Evolutionary conservation across 805 yeast genomes (phyloP).

Genomic region (Yarrowia sp.): DNA sequence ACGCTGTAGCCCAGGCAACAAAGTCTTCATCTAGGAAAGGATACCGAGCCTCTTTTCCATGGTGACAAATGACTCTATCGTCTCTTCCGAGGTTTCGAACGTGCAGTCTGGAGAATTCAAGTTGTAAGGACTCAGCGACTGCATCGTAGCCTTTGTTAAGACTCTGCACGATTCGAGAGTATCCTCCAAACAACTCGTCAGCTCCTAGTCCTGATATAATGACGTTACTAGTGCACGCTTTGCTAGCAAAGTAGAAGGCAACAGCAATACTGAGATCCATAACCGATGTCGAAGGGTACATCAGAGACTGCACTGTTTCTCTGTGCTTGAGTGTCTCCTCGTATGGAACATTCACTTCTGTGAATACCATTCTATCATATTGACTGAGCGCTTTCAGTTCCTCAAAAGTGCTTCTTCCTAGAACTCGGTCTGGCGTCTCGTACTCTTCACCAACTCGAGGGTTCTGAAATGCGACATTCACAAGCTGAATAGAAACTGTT

Average conservation of each 20-base stretch:
- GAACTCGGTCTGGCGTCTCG: slow-evolving; percentile 84
- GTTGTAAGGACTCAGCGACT: slow-evolving; percentile 64
- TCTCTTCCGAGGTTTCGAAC: slow-evolving; percentile 87
- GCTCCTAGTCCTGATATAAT: slow-evolving; percentile 94
- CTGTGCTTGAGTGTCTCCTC: slow-evolving; percentile 63
- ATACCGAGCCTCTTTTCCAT: slow-evolving; percentile 91
- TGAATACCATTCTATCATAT: slow-evolving; percentile 52
- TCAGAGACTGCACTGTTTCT: slow-evolving; percentile 64
- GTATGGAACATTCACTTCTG: slow-evolving; percentile 78
- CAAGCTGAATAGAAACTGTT: slow-evolving; percentile 63
- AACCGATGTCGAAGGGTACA: slow-evolving; percentile 85
- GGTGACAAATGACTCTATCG: slow-evolving; percentile 81
- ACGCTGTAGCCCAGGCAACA: slow-evolving; percentile 52
- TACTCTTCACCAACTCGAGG: slow-evolving; percentile 67
- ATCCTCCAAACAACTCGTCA: slow-evolving; percentile 96
- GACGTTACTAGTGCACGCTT: slow-evolving; percentile 70
- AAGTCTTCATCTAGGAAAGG: slow-evolving; percentile 78
- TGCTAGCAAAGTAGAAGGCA: slow-evolving; percentile 91
- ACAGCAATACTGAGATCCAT: slow-evolving; percentile 96
- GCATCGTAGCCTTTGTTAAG: slow-evolving; percentile 52
- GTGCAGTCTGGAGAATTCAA: slow-evolving; percentile 77
- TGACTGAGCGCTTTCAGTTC: slow-evolving; percentile 56
- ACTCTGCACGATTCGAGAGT: slow-evolving; percentile 71
- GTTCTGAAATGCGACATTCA: slow-evolving; percentile 92
- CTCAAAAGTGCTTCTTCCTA: slow-evolving; percentile 70